Evolutionary conservation across 2,329 filamentous ascomycete species (phyloP).

Genomic region (Ascochyta lentis): DNA sequence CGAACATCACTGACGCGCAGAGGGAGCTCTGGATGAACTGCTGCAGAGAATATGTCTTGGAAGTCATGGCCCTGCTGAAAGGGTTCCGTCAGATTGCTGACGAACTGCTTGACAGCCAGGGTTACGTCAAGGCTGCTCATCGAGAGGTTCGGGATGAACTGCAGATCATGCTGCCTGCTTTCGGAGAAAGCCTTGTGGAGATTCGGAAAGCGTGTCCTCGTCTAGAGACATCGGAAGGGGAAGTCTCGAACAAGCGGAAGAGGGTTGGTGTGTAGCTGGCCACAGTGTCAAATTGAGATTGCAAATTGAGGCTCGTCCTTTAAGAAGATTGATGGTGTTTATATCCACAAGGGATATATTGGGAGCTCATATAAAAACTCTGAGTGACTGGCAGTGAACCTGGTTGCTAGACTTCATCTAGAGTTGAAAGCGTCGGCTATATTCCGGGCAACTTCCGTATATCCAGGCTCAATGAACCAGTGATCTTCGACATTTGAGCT

Average conservation of each 20-base stretch:
- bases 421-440: too few relatives aligned
- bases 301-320: too few relatives aligned
- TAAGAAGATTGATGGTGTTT: too few relatives aligned
- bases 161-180: slow-evolving; percentile 2
- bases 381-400: too few relatives aligned
- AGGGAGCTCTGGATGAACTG: neutral
- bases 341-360: too few relatives aligned
- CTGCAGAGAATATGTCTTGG: slow-evolving; percentile 6
- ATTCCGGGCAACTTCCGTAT: too few relatives aligned
- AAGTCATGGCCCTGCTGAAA: neutral
- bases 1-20: neutral
- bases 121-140: neutral
- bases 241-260: slow-evolving; percentile 1
- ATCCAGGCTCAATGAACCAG: too few relatives aligned
- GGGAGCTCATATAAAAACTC: too few relatives aligned
- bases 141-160: neutral
- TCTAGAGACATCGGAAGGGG: neutral
- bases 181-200: neutral
- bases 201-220: neutral
- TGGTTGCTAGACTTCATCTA: too few relatives aligned
- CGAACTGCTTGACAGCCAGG: slow-evolving; percentile 7
- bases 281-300: neutral
- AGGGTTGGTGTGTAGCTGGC: neutral
- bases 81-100: slow-evolving; percentile 5
- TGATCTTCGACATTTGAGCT: too few relatives aligned